phyloP scores from a whole-genome alignment of 306 rosid species.

The Dicorynia guianensis region DNA sequence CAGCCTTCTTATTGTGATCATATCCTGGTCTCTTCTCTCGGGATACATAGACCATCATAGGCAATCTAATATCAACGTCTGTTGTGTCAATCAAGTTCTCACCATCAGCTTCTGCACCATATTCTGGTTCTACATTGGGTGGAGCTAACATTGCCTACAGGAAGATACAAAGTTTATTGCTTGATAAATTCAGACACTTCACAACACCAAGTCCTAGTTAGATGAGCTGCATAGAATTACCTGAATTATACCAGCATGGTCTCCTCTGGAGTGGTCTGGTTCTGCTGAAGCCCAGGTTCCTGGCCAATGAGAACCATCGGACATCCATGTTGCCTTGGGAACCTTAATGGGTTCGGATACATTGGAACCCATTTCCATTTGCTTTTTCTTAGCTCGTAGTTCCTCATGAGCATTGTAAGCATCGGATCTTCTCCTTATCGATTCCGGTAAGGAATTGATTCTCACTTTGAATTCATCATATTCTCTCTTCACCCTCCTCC shows the following conservation, averaged over 20 bases:
- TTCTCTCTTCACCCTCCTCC: constrained; percentile 83
- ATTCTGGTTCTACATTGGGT: constrained; percentile 74
- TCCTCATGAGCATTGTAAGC: constrained; percentile 93
- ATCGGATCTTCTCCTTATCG: constrained; percentile 83
- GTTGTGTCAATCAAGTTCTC: constrained; percentile 75
- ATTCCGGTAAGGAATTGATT: constrained; percentile 79
- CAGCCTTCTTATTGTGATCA: constrained; percentile 92
- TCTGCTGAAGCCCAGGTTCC: constrained; percentile 87
- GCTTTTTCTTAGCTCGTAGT: constrained; percentile 78
- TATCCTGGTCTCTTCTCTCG: constrained; percentile 86
- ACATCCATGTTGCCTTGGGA: constrained; percentile 88
- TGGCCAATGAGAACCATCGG: constrained; percentile 93
- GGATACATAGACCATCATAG: constrained; percentile 86
- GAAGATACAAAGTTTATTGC: not conserved
- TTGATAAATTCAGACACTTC: not conserved
- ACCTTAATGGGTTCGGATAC: constrained; percentile 62
- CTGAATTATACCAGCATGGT: constrained; percentile 90
- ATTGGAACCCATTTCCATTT: constrained; percentile 64
- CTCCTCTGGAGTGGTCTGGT: constrained; percentile 81
- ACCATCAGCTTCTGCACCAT: constrained; percentile 69
- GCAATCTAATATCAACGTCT: constrained; percentile 74
- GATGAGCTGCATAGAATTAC: constrained; percentile 40
- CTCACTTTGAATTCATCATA: constrained; percentile 90
- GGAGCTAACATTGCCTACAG: constrained; percentile 90
- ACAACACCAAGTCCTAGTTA: not conserved